Percentiles rank a stretch among this genome's conserved stretches.
phyloP scores from a whole-genome alignment of 192 early-diverging fungal species.

The Chytriomyces sp. region DNA sequence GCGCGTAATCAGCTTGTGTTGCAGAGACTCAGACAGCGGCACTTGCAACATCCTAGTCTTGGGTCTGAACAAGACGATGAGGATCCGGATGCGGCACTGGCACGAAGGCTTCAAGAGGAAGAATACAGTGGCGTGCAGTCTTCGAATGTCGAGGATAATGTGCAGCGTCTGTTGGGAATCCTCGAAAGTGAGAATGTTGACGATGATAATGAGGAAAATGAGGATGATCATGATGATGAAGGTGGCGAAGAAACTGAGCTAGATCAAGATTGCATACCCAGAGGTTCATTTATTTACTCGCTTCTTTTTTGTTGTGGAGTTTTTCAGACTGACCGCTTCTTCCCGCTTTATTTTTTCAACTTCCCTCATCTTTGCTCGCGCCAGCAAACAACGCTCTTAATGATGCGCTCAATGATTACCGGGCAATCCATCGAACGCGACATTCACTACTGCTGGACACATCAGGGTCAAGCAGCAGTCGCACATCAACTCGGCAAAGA shows the following conservation, averaged over 20 bases:
- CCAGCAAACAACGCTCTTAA: too few relatives aligned
- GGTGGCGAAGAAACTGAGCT: neutral
- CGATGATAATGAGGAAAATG: neutral
- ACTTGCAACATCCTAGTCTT: too few relatives aligned
- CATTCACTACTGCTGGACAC: too few relatives aligned
- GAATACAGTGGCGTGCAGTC: constrained; percentile 17
- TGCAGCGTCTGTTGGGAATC: neutral
- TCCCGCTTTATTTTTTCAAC: too few relatives aligned
- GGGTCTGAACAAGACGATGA: neutral
- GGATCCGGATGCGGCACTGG: constrained; percentile 13
- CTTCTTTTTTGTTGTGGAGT: too few relatives aligned
- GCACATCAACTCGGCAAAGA: neutral
- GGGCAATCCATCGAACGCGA: too few relatives aligned
- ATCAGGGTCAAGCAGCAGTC: neutral
- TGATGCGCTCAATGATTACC: too few relatives aligned
- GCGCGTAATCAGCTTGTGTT: too few relatives aligned
- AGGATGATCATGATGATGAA: neutral
- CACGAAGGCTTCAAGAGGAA: constrained; percentile 22
- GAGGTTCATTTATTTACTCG: too few relatives aligned
- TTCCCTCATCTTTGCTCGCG: too few relatives aligned
- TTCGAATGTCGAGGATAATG: constrained; percentile 2
- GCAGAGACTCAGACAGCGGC: too few relatives aligned
- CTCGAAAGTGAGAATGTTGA: neutral
- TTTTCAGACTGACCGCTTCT: too few relatives aligned
- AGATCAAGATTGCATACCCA: neutral